Percentiles rank a stretch among this genome's conserved stretches.
phyloP scores from a whole-genome alignment of 192 early-diverging fungal species.

The Allomyces arbusculus region DNA sequence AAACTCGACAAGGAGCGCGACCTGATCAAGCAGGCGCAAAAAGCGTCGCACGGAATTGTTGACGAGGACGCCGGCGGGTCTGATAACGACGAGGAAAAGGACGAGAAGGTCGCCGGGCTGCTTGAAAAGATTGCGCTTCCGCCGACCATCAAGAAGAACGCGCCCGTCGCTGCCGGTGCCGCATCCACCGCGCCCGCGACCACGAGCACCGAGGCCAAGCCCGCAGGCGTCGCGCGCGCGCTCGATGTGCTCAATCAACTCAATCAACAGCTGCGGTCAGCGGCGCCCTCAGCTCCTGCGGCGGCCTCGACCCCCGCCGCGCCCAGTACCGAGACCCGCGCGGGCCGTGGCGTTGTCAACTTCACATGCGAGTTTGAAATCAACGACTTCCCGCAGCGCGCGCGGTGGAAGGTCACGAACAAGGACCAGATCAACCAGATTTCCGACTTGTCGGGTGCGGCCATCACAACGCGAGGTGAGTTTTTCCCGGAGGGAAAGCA shows the following conservation, averaged over 20 bases:
- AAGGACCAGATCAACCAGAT: slow-evolving; percentile 87
- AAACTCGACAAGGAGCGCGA: slow-evolving; percentile 81
- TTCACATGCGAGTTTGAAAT: slow-evolving; percentile 80
- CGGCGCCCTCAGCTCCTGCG: not conserved
- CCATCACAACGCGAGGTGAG: slow-evolving; percentile 83
- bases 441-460: slow-evolving; percentile 76
- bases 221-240: not conserved
- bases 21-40: slow-evolving; percentile 74
- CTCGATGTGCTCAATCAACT: slow-evolving; percentile 20
- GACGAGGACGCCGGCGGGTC: slow-evolving; percentile 39
- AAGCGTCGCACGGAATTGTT: slow-evolving; percentile 54
- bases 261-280: slow-evolving; percentile 17
- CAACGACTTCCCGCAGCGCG: slow-evolving; percentile 93
- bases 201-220: not conserved
- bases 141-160: slow-evolving; percentile 8
- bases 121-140: slow-evolving; percentile 2
- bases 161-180: slow-evolving; percentile 6
- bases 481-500: slow-evolving; percentile 75
- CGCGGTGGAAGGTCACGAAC: slow-evolving; percentile 86
- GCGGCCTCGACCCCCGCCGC: not conserved
- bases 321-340: no score
- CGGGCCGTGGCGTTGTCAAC: slow-evolving; percentile 10
- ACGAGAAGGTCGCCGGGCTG: slow-evolving; percentile 10
- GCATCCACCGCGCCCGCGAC: slow-evolving; percentile 5
- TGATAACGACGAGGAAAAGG: slow-evolving; percentile 34